Conservation (phyloP, 2,329 filamentous ascomycete species). For the Epichloe coenophiala region DNA sequence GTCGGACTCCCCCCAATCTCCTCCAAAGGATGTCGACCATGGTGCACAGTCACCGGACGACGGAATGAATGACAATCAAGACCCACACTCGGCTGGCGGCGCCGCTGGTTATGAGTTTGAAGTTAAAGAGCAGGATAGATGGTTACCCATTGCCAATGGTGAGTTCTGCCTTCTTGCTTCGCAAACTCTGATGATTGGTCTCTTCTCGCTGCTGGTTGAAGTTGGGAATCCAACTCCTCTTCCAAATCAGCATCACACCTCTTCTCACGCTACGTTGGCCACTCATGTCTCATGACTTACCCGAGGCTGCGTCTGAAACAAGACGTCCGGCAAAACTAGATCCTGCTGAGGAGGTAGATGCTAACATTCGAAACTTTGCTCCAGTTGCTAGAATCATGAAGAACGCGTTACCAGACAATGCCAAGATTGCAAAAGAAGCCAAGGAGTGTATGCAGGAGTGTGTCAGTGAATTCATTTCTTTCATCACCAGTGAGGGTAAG, state of each 20-base stretch:
- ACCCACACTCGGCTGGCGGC: conserved; percentile 56
- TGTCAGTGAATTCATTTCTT: conserved; percentile 98
- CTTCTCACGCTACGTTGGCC: conserved; percentile 14
- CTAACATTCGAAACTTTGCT: conserved; percentile 89
- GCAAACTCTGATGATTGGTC: conserved; percentile 7
- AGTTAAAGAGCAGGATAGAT: conserved; percentile 98
- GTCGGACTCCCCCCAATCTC: conserved; percentile 74
- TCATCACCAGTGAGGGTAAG: conserved; percentile 97
- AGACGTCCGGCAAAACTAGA: conserved; percentile 33
- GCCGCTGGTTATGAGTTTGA: conserved; percentile 77
- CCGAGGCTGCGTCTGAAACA: conserved; percentile 36
- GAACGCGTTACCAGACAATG: conserved; percentile 89
- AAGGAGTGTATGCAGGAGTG: conserved; percentile 99
- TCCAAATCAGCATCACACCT: conserved; percentile 19
- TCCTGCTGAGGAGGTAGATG: conserved; percentile 50
- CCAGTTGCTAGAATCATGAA: conserved; percentile 99
- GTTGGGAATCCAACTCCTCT: background rate
- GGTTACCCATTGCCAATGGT: conserved; percentile 99
- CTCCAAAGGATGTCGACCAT: conserved; percentile 90
- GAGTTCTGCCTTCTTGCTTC: conserved; percentile 36
- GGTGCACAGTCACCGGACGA: conserved; percentile 86
- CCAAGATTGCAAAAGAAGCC: conserved; percentile 97
- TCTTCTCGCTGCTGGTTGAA: background rate
- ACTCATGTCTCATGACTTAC: conserved; percentile 48
- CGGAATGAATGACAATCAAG: conserved; percentile 82